Evolutionary conservation across 306 rosid species (phyloP), one percentile per base, ranked within the genome.

Genomic region (Urtica urens): DNA sequence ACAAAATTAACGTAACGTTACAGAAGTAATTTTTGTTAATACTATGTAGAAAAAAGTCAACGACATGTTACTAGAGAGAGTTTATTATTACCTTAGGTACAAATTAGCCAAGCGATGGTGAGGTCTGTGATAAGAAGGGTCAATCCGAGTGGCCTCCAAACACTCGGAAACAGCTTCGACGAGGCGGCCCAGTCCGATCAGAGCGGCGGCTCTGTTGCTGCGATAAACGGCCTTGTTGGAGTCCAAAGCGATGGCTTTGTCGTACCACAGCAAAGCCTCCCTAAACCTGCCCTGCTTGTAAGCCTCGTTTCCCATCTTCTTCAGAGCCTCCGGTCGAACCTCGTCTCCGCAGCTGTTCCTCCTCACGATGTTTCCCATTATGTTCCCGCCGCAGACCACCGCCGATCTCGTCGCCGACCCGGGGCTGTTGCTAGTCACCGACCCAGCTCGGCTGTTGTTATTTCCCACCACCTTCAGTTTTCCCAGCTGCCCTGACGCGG

Each of bases 1-100:
- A n/a, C n/a, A n/a, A n/a, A n/a, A n/a, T n/a, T n/a, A n/a, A n/a
- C n/a, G n/a, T n/a, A n/a, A n/a, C n/a, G n/a, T n/a, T n/a, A n/a
- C n/a, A n/a, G n/a, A n/a, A n/a, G n/a, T n/a, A n/a, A n/a, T n/a
- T n/a, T n/a, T n/a, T n/a, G n/a, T n/a, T n/a, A n/a, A n/a, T n/a
- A n/a, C n/a, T n/a, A n/a, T n/a, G n/a, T n/a, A n/a, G n/a, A n/a
- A n/a, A n/a, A n/a, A n/a, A n/a, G n/a, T n/a, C n/a, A n/a, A n/a
- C n/a, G n/a, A n/a, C n/a, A n/a, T n/a, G n/a, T n/a, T n/a, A n/a
- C n/a, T n/a, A n/a, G n/a, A n/a, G n/a, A n/a, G n/a, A n/a, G n/a
- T n/a, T n/a, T n/a, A n/a, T n/a, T n/a, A n/a, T 18, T 77, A 85
- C 99, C 96, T 92, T 71, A 92, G 66, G 68, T 82, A 86, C 48